These are phyloP conservation scores for Tetraselmis chui DNA, from an alignment of 139 green algal genomes.

Conservation along the genomic window DNA sequence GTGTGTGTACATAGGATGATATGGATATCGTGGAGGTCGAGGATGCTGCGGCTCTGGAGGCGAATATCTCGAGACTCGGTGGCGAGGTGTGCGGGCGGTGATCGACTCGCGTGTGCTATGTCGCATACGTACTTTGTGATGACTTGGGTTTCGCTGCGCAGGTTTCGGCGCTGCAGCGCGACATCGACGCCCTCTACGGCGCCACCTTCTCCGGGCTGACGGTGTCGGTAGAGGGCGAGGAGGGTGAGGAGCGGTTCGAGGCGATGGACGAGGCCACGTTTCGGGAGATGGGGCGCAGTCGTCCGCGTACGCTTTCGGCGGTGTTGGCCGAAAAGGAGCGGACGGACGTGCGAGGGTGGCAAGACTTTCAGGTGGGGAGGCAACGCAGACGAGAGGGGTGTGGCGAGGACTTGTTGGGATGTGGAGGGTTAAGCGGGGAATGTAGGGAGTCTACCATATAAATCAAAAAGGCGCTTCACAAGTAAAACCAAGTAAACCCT, in stretches of 20 bases:
- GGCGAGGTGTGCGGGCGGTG: not conserved
- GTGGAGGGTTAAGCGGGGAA: no score
- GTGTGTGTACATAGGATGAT: no score
- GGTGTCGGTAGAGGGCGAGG: not conserved
- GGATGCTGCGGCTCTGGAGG: not conserved
- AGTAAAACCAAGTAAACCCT: no score
- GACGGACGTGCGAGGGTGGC: conserved; percentile 39
- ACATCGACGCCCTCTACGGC: conserved; percentile 47
- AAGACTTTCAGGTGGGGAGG: conserved; percentile 39
- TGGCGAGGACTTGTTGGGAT: no score
- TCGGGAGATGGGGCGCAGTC: not conserved
- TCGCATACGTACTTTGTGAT: not conserved
- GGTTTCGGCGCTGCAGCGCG: conserved; percentile 19
- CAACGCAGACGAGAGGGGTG: not conserved
- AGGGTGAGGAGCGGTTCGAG: not conserved
- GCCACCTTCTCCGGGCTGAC: conserved; percentile 28
- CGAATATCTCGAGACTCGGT: not conserved
- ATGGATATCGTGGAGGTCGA: conserved; percentile 2
- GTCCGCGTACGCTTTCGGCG: conserved; percentile 21
- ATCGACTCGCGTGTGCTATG: not conserved
- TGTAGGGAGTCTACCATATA: no score
- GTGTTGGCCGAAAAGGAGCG: conserved; percentile 40
- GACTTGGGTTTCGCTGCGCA: conserved; percentile 3
- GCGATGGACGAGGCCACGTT: not conserved
- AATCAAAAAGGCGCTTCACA: no score